Evolutionary conservation across 441 rosid genomes (phyloP).

Genomic region (Breynia disticha): DNA sequence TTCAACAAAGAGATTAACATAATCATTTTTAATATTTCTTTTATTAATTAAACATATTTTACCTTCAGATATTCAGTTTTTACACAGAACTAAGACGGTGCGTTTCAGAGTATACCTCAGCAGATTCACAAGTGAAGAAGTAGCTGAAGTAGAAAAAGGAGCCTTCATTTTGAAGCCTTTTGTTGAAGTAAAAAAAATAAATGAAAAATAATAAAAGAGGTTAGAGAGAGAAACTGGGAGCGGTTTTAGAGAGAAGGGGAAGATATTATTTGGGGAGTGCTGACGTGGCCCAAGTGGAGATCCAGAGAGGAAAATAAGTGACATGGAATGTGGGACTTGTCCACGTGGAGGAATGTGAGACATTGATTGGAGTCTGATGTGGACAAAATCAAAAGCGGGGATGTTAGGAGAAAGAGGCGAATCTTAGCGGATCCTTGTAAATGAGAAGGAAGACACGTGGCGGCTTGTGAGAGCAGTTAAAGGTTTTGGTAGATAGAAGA

Average conservation of each 20-base stretch:
- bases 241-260: constrained; percentile 15
- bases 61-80: no score
- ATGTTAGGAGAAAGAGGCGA: constrained; percentile 7
- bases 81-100: no score
- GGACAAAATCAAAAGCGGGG: constrained; percentile 48
- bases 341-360: constrained; percentile 9
- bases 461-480: constrained; percentile 1
- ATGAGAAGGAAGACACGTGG: constrained; percentile 29
- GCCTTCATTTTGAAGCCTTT: constrained; percentile 1
- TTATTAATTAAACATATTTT: no score
- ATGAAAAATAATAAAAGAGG: constrained; percentile 5
- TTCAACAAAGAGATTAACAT: no score
- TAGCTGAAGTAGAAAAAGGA: constrained; percentile 5
- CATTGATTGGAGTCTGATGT: constrained; percentile 18
- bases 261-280: constrained; percentile 29
- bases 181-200: constrained; percentile 1
- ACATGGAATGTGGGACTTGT: constrained; percentile 16
- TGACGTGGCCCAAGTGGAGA: constrained; percentile 38
- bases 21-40: no score
- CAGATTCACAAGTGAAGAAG: background rate
- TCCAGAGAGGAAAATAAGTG: constrained; percentile 11
- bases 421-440: constrained; percentile 14
- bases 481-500: background rate
- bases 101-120: no score
- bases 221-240: constrained; percentile 1